phyloP scores from a whole-genome alignment of 306 rosid species.

The Lathyrus aphaca region DNA sequence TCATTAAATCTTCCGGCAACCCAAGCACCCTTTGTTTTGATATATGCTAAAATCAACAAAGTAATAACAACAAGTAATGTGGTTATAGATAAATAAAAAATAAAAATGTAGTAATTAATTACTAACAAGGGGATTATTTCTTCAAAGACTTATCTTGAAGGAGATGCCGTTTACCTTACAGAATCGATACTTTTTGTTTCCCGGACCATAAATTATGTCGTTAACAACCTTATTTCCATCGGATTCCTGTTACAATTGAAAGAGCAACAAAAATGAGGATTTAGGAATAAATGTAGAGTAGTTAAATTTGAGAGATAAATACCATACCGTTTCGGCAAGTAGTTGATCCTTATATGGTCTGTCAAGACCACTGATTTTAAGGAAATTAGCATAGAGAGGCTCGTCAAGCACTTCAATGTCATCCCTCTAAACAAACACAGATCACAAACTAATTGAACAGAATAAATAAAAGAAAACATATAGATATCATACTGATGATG shows the following conservation, averaged over 20 bases:
- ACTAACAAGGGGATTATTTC: conserved; percentile 16
- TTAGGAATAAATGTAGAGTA: background rate
- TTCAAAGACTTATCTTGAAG: conserved; percentile 5
- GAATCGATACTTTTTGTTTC: conserved; percentile 62
- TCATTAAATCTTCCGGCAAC: conserved; percentile 63
- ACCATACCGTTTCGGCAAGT: conserved; percentile 57
- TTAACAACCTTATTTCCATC: conserved; percentile 75
- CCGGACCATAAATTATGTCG: conserved; percentile 60
- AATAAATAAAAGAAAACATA: background rate
- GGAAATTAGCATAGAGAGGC: conserved; percentile 78
- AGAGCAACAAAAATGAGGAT: background rate
- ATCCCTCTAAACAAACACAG: conserved; percentile 56
- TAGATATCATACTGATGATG: background rate
- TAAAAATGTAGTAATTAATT: conserved; percentile 1
- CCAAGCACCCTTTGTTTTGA: conserved; percentile 71
- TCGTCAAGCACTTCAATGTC: conserved; percentile 82
- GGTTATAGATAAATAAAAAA: background rate
- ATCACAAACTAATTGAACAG: conserved; percentile 3
- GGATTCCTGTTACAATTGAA: conserved; percentile 53
- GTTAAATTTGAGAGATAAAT: background rate
- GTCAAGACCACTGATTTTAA: conserved; percentile 56
- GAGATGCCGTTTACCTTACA: conserved; percentile 57
- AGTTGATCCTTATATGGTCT: conserved; percentile 76
- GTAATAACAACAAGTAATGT: background rate
- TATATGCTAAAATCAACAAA: conserved; percentile 61